Base-by-base conservation (phyloP, 345 rosid species). In the Syzygium grande region DNA sequence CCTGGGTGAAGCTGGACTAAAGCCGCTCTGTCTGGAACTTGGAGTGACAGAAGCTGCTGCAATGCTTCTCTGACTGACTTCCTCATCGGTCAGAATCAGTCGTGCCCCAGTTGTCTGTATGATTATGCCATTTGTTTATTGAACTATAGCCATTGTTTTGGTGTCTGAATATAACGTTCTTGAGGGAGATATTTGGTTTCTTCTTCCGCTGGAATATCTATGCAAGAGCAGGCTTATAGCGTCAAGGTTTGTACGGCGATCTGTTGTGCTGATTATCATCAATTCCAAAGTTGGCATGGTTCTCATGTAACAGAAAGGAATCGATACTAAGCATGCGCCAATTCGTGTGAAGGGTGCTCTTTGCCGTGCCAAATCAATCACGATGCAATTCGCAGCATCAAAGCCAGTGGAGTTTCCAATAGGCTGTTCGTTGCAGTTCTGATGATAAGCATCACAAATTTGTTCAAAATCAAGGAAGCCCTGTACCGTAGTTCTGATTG, bases 1-100 rank as follows among this genome's bases (percentile, higher is more conserved):
- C 56, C 89, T 96, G 95, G 98, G 95, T 88, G 99, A 95, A 89
- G 93, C 95, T 16, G 94, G 93, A 52, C 86, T 94, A 54, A 94
- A 91, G 58, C 91, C 95, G 46, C 93, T 94, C 46, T 92, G 91
- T 46, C 93, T 93, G 49, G 96, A 96, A 89, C 94, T 98, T 46
- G 99, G 99, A 86, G 84, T 96, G 65, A 89, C 94, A 21, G 89
- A 90, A 80, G 89, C 90, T 86, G 93, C 94, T 88, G 91, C 91
- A 53, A 59, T 79, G 5, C 93, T 93, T 87, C 89, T 92, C 80
- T 94, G 90, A 94, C 83, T 84, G 22, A 34, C 38, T n/a, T 29
- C 25, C 19, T 59, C 55, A 34, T 41, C 6, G 6, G 25, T 52
- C 34, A 52, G 55, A 49, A 25, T 54, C 38, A 73, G 25, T 43